A percentile compares a stretch with the other conserved stretches of the same genome.
These are phyloP conservation scores for Fusarium buharicum DNA, from an alignment of 2,329 filamentous ascomycete species.

Conservation along the genomic window DNA sequence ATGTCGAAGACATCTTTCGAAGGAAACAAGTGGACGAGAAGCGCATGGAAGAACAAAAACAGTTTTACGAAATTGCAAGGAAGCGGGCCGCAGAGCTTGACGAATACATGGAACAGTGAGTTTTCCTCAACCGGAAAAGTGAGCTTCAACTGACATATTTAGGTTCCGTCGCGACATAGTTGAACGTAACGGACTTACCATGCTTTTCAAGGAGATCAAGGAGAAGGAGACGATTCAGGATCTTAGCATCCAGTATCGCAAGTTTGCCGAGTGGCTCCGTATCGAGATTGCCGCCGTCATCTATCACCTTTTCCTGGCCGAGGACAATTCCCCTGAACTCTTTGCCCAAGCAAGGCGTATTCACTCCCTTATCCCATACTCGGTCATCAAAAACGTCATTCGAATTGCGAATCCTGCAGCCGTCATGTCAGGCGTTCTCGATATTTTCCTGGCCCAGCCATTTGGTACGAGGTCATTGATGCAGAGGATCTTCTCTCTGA, in stretches of 20 bases:
- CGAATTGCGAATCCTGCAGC: slow-evolving; percentile 94
- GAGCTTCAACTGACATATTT: slow-evolving; percentile 31
- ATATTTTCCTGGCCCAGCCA: slow-evolving; percentile 94
- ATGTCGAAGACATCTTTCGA: slow-evolving; percentile 80
- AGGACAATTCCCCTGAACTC: slow-evolving; percentile 96
- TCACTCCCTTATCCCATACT: slow-evolving; percentile 93
- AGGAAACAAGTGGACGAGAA: slow-evolving; percentile 87
- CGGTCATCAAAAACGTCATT: slow-evolving; percentile 94
- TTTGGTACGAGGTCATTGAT: slow-evolving; percentile 90
- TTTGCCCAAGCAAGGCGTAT: slow-evolving; percentile 95
- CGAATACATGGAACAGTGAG: slow-evolving; percentile 95
- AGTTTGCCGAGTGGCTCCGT: slow-evolving; percentile 97
- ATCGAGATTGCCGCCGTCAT: slow-evolving; percentile 97
- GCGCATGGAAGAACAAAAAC: slow-evolving; percentile 89
- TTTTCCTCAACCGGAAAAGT: not conserved
- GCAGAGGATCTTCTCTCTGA: slow-evolving; percentile 93
- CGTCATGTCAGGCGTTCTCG: slow-evolving; percentile 95
- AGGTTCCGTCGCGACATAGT: slow-evolving; percentile 74
- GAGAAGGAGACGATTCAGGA: slow-evolving; percentile 88
- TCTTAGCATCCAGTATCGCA: slow-evolving; percentile 93
- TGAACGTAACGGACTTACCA: slow-evolving; percentile 85
- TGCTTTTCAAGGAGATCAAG: slow-evolving; percentile 91
- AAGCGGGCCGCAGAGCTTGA: slow-evolving; percentile 92
- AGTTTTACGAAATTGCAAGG: slow-evolving; percentile 95
- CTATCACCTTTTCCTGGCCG: slow-evolving; percentile 96